Evolutionary conservation across 2,329 filamentous ascomycete species (phyloP).

Genomic region (Ceratocystis papillata): DNA sequence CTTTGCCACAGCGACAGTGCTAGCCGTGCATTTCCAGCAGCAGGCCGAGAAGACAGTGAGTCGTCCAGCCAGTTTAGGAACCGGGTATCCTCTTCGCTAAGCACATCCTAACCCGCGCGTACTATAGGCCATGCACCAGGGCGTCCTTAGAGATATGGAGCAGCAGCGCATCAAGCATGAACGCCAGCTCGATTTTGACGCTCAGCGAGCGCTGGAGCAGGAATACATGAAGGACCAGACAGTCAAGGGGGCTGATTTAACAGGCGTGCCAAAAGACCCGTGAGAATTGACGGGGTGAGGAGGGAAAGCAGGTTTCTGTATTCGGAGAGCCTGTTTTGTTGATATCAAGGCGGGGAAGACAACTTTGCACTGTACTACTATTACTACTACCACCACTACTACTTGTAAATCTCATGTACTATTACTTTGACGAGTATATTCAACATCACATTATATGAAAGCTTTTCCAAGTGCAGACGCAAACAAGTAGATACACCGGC

Average conservation of each 20-base stretch:
- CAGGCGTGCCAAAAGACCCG: conserved; percentile 18
- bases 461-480: background rate
- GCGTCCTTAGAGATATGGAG: conserved; percentile 89
- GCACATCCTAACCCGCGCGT: background rate
- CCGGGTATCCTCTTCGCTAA: no score
- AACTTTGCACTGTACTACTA: conserved; percentile 2
- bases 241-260: conserved; percentile 37
- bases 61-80: conserved; percentile 23
- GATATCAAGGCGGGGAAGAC: background rate
- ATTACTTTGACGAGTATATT: conserved; percentile 11
- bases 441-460: no score
- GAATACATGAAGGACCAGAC: conserved; percentile 85
- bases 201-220: conserved; percentile 73
- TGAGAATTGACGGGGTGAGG: background rate
- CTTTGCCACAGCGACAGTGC: conserved; percentile 64
- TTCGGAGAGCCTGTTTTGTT: background rate
- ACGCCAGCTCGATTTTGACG: conserved; percentile 85
- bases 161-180: conserved; percentile 84
- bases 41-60: conserved; percentile 69
- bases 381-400: background rate
- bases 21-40: conserved; percentile 84
- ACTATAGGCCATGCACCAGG: conserved; percentile 79
- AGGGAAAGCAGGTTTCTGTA: background rate
- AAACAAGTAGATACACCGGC: background rate
- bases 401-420: background rate